These are phyloP conservation scores for Chimonanthus praecox DNA, from an alignment of 164 flowering plant genomes.

Conservation along the genomic window DNA sequence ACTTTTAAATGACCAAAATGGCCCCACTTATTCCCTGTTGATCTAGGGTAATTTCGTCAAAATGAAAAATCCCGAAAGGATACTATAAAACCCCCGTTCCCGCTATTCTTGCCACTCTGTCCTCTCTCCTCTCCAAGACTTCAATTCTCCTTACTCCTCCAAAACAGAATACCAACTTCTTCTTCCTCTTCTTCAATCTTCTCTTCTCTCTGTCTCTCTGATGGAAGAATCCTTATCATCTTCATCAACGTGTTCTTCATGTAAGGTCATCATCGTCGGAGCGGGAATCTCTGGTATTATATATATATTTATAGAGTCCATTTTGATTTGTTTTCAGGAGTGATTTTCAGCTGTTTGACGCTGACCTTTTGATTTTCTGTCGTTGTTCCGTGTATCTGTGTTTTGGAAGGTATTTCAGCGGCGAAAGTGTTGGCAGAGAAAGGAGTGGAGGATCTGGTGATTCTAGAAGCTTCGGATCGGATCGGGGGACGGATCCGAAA, in stretches of 20 bases:
- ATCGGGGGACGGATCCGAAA: slow-evolving; percentile 82
- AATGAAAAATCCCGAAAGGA: not conserved
- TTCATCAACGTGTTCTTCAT: slow-evolving; percentile 21
- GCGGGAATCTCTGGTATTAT: slow-evolving; percentile 78
- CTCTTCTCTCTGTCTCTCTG: slow-evolving; percentile 13
- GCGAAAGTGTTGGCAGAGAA: slow-evolving; percentile 75
- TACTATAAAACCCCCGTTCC: slow-evolving; percentile 29
- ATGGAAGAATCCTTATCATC: slow-evolving; percentile 48
- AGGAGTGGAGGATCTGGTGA: slow-evolving; percentile 65
- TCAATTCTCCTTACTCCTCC: no score
- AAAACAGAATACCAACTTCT: not conserved
- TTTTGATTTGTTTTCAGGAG: not conserved
- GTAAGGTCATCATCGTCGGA: slow-evolving; percentile 64
- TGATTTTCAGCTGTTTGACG: not conserved
- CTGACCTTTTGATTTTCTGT: not conserved
- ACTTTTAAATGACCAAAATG: not conserved
- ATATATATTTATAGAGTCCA: not conserved
- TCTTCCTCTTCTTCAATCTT: slow-evolving; percentile 6
- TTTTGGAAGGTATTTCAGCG: slow-evolving; percentile 60
- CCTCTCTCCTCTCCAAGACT: not conserved
- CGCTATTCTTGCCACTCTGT: slow-evolving; percentile 20
- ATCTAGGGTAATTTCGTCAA: not conserved
- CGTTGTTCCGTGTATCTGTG: not conserved
- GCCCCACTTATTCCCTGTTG: not conserved
- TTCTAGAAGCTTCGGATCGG: slow-evolving; percentile 81